These are phyloP conservation scores for Solanum ossicruentum DNA, from an alignment of 257 asterid genomes.

Conservation along the genomic window DNA sequence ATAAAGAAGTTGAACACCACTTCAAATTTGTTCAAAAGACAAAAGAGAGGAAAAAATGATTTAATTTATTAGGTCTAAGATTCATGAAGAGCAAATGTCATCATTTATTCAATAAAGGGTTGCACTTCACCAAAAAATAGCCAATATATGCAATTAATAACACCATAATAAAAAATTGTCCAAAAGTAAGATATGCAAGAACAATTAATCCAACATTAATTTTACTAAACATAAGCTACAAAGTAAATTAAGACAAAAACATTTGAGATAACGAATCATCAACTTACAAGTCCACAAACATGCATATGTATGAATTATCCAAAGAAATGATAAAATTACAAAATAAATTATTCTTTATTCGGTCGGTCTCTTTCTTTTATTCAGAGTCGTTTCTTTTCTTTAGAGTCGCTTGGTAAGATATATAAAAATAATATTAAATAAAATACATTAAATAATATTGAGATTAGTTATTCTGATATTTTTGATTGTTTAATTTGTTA, in stretches of 20 bases:
- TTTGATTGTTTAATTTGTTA: not conserved
- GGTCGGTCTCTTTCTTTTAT: not conserved
- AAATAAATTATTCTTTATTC: not conserved
- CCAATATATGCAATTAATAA: too few relatives aligned
- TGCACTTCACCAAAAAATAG: too few relatives aligned
- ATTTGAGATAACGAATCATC: not conserved
- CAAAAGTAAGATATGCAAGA: not conserved
- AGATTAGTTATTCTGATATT: not conserved
- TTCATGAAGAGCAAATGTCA: too few relatives aligned
- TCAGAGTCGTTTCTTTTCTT: too few relatives aligned
- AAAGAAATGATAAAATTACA: not conserved
- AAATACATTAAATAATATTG: not conserved
- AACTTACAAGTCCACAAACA: not conserved
- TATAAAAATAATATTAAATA: not conserved
- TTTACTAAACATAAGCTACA: not conserved
- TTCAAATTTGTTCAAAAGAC: too few relatives aligned
- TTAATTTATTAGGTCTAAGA: too few relatives aligned
- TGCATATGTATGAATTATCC: not conserved
- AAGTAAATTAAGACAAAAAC: not conserved
- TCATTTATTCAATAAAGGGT: too few relatives aligned
- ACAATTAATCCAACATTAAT: not conserved
- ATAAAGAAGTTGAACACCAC: too few relatives aligned
- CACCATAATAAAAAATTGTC: not conserved
- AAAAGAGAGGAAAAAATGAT: too few relatives aligned
- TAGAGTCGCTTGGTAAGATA: accelerated